These are phyloP conservation scores for Venturia oleaginea DNA, from an alignment of 2,329 filamentous ascomycete genomes.

Conservation along the genomic window DNA sequence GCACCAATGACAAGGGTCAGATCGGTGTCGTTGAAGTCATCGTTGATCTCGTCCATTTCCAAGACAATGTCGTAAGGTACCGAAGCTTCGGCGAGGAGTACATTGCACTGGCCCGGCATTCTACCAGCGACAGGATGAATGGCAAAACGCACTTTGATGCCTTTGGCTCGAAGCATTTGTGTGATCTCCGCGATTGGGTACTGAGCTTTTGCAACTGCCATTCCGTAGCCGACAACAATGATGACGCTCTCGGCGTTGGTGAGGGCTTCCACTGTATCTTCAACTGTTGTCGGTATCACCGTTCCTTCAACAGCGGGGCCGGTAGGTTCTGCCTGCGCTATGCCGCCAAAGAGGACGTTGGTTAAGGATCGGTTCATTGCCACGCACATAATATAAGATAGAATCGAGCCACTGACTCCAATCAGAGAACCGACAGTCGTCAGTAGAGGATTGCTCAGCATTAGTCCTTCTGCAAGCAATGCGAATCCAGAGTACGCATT, in stretches of 20 bases:
- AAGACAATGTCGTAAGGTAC: constrained; percentile 36
- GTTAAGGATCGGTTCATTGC: constrained; percentile 88
- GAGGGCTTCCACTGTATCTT: constrained; percentile 70
- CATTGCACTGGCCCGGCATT: constrained; percentile 92
- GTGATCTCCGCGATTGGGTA: constrained; percentile 84
- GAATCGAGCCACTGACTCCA: constrained; percentile 77
- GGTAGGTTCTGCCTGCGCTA: constrained; percentile 40
- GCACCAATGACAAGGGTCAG: constrained; percentile 83
- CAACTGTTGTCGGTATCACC: constrained; percentile 67
- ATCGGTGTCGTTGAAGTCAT: constrained; percentile 79
- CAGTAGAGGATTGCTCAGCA: constrained; percentile 78
- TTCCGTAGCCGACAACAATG: constrained; percentile 81
- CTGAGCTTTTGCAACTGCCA: constrained; percentile 90
- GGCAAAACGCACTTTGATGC: constrained; percentile 75
- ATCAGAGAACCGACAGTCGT: constrained; percentile 82
- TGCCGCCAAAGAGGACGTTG: constrained; percentile 81
- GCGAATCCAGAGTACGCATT: constrained; percentile 90
- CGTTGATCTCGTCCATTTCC: constrained; percentile 87
- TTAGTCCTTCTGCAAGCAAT: constrained; percentile 81
- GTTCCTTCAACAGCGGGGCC: constrained; percentile 66
- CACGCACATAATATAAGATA: constrained; percentile 80
- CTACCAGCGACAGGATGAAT: constrained; percentile 85
- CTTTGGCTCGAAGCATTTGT: constrained; percentile 60
- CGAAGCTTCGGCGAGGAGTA: constrained; percentile 75
- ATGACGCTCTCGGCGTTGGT: constrained; percentile 74